phyloP scores from a whole-genome alignment of 805 yeast species.

The Wickerhamiella parazyma region DNA sequence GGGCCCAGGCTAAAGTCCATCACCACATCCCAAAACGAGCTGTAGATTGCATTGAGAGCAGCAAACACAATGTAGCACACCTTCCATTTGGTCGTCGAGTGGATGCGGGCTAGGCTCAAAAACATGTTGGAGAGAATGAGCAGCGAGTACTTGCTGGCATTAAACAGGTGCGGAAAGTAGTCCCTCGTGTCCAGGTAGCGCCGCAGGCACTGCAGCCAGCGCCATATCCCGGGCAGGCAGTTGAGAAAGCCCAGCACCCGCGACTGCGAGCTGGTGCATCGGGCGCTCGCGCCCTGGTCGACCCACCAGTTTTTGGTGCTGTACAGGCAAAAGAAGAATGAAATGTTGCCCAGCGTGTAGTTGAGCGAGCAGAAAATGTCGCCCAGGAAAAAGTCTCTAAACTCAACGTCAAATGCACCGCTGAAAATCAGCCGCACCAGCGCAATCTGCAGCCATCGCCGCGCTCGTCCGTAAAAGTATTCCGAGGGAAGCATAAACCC shows the following conservation, averaged over 20 bases:
- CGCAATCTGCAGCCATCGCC: slow-evolving; percentile 66
- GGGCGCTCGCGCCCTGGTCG: slow-evolving; percentile 19
- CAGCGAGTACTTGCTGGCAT: slow-evolving; percentile 61
- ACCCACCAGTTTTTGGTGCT: slow-evolving; percentile 47
- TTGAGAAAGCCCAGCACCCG: slow-evolving; percentile 70
- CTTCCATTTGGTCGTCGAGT: slow-evolving; percentile 30
- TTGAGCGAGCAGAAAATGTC: slow-evolving; percentile 83
- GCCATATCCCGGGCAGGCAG: slow-evolving; percentile 78
- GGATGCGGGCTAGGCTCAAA: slow-evolving; percentile 66
- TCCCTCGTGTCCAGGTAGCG: slow-evolving; percentile 90
- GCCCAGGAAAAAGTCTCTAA: slow-evolving; percentile 84
- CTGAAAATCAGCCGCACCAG: slow-evolving; percentile 60
- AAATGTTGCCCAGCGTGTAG: slow-evolving; percentile 72
- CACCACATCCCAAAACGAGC: slow-evolving; percentile 74
- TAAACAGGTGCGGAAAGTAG: slow-evolving; percentile 91
- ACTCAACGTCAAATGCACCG: slow-evolving; percentile 90
- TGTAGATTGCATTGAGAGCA: slow-evolving; percentile 50
- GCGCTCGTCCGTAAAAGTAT: slow-evolving; percentile 42
- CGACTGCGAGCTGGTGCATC: slow-evolving; percentile 70
- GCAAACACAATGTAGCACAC: slow-evolving; percentile 64
- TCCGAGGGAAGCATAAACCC: slow-evolving; percentile 50
- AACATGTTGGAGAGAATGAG: slow-evolving; percentile 56
- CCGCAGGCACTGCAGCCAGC: slow-evolving; percentile 78
- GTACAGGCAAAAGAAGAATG: slow-evolving; percentile 76
- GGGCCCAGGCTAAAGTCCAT: slow-evolving; percentile 81